phyloP scores from a whole-genome alignment of 2,329 filamentous ascomycete species.

The Beauveria caledonica region DNA sequence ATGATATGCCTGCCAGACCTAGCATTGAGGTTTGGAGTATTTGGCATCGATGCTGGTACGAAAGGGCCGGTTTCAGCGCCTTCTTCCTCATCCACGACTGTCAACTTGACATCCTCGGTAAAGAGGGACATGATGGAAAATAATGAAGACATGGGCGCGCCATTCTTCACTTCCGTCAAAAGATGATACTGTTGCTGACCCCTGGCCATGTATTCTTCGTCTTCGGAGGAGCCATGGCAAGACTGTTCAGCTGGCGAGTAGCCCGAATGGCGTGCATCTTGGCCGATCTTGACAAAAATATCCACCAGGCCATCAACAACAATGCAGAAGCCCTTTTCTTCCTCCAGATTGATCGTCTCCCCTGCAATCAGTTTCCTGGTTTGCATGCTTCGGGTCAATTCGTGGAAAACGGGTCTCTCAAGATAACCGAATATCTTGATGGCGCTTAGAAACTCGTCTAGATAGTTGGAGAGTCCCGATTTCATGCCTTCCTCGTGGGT shows the following conservation, averaged over 20 bases:
- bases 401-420: constrained; percentile 93
- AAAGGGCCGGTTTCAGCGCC: constrained; percentile 24
- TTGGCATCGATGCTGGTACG: constrained; percentile 29
- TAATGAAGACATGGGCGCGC: constrained; percentile 94
- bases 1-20: constrained; percentile 13
- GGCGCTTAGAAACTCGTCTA: constrained; percentile 95
- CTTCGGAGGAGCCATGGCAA: constrained; percentile 39
- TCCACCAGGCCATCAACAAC: constrained; percentile 95
- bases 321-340: constrained; percentile 96
- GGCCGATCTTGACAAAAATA: constrained; percentile 91
- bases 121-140: constrained; percentile 97
- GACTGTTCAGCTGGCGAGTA: constrained; percentile 16
- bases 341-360: constrained; percentile 88
- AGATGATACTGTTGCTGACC: constrained; percentile 84
- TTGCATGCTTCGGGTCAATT: constrained; percentile 96
- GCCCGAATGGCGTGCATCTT: constrained; percentile 33
- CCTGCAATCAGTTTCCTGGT: constrained; percentile 93
- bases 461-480: constrained; percentile 85
- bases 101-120: constrained; percentile 84
- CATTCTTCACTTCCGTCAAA: constrained; percentile 94
- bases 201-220: constrained; percentile 60
- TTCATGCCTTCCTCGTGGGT: constrained; percentile 85
- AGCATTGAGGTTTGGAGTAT: constrained; percentile 30
- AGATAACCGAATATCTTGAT: constrained; percentile 99
- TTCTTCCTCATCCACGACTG: constrained; percentile 55